Evolutionary conservation across 192 early-diverging fungal genomes (phyloP).

Genomic region (Gamsiella multidivaricata): DNA sequence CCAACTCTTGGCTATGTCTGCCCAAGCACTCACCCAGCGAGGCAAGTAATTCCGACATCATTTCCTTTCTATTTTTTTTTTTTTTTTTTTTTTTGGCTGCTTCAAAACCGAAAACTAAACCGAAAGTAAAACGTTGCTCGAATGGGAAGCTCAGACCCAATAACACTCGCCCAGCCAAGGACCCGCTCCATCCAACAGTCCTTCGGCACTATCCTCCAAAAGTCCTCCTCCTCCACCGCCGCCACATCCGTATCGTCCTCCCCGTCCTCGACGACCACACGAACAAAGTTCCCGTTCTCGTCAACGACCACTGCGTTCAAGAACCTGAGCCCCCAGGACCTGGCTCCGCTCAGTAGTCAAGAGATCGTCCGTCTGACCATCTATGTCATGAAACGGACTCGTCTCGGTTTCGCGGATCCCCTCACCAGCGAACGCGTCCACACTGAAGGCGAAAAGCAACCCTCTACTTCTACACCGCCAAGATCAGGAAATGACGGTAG

Average conservation of each 20-base stretch:
- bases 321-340: not conserved
- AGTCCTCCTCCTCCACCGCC: not conserved
- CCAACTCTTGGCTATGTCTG: conserved; percentile 24
- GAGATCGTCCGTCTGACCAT: conserved; percentile 33
- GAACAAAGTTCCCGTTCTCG: conserved; percentile 24
- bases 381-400: conserved; percentile 28
- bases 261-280: not conserved
- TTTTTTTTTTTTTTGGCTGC: not conserved
- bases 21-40: conserved; percentile 31
- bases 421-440: conserved; percentile 32
- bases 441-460: conserved; percentile 26
- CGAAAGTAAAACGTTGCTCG: not conserved
- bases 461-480: not conserved
- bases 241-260: not conserved
- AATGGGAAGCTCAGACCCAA: conserved; percentile 22
- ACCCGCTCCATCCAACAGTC: conserved; percentile 32
- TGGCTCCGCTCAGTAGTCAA: conserved; percentile 22
- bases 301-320: conserved; percentile 1
- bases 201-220: conserved; percentile 7
- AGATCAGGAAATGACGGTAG: not conserved
- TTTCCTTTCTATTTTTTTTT: too few species aligned
- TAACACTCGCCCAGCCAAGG: conserved; percentile 18
- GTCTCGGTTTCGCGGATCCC: conserved; percentile 27
- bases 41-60: too few species aligned
- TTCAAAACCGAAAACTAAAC: too few species aligned